Evolutionary conservation across 192 early-diverging fungal genomes (phyloP), one percentile per base, ranked within the genome.

Genomic region (Linnemannia hyalina): DNA sequence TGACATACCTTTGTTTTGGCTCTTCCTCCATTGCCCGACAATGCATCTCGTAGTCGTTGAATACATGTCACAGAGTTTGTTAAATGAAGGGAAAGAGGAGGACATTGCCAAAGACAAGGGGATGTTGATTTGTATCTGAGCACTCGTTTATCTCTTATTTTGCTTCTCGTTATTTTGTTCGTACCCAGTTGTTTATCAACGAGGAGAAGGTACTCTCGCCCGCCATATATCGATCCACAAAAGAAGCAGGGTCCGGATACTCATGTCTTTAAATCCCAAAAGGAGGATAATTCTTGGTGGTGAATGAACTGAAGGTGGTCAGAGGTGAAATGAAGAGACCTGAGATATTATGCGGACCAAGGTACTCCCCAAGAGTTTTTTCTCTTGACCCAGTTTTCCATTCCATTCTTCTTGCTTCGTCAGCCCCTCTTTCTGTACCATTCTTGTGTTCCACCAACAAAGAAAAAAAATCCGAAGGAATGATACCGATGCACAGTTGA

Each of bases 321-420:
- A 29, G 11, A 10, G 26, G 10, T 9, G 60, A 65, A 15, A 32
- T 3, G 29, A 3, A 32, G 60, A 65, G 60, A 60, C 15, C 6
- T 11, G 6, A 5, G 10, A 60, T n/a, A 60, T 60, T 60, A 26
- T 60, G 55, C 55, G 6, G 9, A 26, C n/a, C 6, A n/a, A 60
- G 55, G 55, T 26, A 60, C n/a, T n/a, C 7, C 55, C 26, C n/a
- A n/a, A 23, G 26, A 23, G 9, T 23, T 29, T 60, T 60, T 26
- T 26, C 55, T 60, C 55, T 57, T 57, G n/a, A 57, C 55, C 6
- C 54, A 26, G 54, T 57, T 57, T 54, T 54, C 15, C 44, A 54
- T 54, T n/a, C 54, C 54, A 57, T 57, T 63, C 60, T 29, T 63
- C 26, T 63, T 63, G 60, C 26, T 63, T 63, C 26, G 60, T 63